A percentile compares a stretch with the other conserved stretches of the same genome.
These are phyloP conservation scores for Colletotrichum sansevieriae DNA, from an alignment of 2,329 filamentous ascomycete genomes.

Conservation along the genomic window DNA sequence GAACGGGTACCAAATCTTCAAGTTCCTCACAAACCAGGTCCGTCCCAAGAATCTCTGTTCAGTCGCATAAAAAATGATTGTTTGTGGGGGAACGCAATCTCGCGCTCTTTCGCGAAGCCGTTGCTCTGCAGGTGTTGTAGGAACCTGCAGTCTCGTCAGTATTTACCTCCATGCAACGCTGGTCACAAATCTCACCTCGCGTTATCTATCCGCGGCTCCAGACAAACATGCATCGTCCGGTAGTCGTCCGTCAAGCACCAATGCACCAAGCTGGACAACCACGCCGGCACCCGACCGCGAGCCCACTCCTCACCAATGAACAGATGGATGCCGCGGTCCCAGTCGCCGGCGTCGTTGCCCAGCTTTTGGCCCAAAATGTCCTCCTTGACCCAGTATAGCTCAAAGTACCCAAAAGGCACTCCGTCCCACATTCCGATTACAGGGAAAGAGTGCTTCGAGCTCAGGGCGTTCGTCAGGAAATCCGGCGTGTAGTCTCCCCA, in stretches of 20 bases:
- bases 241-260: conserved; percentile 83
- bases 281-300: conserved; percentile 82
- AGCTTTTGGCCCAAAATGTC: conserved; percentile 81
- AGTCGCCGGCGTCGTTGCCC: conserved; percentile 77
- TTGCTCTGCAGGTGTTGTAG: conserved; percentile 74
- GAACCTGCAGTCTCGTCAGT: conserved; percentile 47
- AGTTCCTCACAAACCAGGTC: conserved; percentile 67
- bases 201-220: conserved; percentile 95
- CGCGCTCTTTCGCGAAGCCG: conserved; percentile 89
- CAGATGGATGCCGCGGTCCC: conserved; percentile 89
- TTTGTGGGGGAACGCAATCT: conserved; percentile 92
- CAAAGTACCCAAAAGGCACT: conserved; percentile 96
- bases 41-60: conserved; percentile 83
- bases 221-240: conserved; percentile 83
- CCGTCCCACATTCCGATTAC: conserved; percentile 95
- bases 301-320: conserved; percentile 94
- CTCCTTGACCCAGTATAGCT: conserved; percentile 98
- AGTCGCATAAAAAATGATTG: conserved; percentile 89
- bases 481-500: conserved; percentile 79
- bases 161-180: no score
- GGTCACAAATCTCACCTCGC: conserved; percentile 72
- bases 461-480: conserved; percentile 77
- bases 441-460: conserved; percentile 83
- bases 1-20: neutral
- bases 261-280: conserved; percentile 90